Evolutionary conservation across 495 filamentous ascomycete species (phyloP).

Genomic region (Annulohypoxylon nitens): DNA sequence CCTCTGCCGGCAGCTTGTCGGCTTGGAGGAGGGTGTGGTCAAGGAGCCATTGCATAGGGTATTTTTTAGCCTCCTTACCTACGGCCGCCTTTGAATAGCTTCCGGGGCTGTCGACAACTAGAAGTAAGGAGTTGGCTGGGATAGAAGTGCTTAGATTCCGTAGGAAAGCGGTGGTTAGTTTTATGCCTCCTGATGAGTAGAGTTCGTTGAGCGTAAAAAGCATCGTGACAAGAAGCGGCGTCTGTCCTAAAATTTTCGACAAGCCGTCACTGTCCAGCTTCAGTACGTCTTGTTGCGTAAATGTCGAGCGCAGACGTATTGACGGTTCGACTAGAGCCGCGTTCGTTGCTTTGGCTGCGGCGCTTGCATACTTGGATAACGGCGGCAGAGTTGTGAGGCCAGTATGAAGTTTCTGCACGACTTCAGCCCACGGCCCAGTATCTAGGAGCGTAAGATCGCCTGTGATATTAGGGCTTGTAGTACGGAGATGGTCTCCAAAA

Average conservation of each 20-base stretch:
- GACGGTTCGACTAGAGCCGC: slow-evolving; percentile 55
- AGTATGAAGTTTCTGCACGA: slow-evolving; percentile 67
- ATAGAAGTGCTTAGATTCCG: slow-evolving; percentile 70
- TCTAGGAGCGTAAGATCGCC: slow-evolving; percentile 76
- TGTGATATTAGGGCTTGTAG: slow-evolving; percentile 6
- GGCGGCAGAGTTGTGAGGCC: slow-evolving; percentile 61
- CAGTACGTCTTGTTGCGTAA: slow-evolving; percentile 75
- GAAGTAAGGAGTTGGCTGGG: slow-evolving; percentile 71
- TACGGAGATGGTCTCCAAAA: slow-evolving; percentile 70
- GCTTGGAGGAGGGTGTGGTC: slow-evolving; percentile 78
- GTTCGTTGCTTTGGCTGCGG: slow-evolving; percentile 61
- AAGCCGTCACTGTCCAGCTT: slow-evolving; percentile 59
- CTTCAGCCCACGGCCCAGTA: slow-evolving; percentile 78
- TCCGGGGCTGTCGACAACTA: slow-evolving; percentile 93
- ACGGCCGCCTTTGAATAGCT: slow-evolving; percentile 86
- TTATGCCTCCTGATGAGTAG: slow-evolving; percentile 77
- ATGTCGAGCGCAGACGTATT: slow-evolving; percentile 59
- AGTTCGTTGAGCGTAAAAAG: slow-evolving; percentile 99
- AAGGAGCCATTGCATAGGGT: slow-evolving; percentile 94
- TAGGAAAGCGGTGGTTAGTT: slow-evolving; percentile 80
- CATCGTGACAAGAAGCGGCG: slow-evolving; percentile 75
- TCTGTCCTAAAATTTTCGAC: slow-evolving; percentile 51
- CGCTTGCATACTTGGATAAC: slow-evolving; percentile 68
- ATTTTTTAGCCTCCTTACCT: slow-evolving; percentile 72
- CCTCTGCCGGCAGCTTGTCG: slow-evolving; percentile 40